These are phyloP conservation scores for Funneliformis caledonium DNA, from an alignment of 371 early-diverging fungal genomes.

Conservation along the genomic window DNA sequence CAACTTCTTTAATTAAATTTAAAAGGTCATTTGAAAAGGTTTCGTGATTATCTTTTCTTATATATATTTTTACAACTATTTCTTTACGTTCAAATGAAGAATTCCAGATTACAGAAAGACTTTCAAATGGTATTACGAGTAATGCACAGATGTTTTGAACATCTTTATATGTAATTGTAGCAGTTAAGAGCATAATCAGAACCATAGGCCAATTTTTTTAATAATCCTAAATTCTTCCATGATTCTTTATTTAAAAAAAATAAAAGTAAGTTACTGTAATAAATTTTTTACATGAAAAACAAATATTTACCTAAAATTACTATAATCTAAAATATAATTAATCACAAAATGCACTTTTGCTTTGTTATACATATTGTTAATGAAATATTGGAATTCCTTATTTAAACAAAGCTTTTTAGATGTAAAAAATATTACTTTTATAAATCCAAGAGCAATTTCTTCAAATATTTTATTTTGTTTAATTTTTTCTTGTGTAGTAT, in stretches of 20 bases:
- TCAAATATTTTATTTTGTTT: conserved; percentile 2
- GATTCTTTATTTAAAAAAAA: neutral
- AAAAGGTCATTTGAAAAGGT: neutral
- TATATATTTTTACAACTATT: neutral
- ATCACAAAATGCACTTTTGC: neutral
- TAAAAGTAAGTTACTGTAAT: neutral
- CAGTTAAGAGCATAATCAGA: neutral
- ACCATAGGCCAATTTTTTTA: neutral
- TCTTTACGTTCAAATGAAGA: neutral
- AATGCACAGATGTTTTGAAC: neutral
- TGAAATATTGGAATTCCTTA: neutral
- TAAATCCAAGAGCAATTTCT: conserved; percentile 7
- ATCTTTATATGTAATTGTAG: neutral
- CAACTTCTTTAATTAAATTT: neutral
- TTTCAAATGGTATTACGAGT: neutral
- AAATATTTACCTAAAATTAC: too few relatives aligned
- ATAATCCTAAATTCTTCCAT: neutral
- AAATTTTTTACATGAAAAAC: neutral
- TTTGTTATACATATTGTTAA: neutral
- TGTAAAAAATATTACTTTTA: neutral
- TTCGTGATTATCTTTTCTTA: neutral
- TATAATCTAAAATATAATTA: neutral
- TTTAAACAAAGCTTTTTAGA: neutral
- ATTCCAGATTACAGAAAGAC: neutral
- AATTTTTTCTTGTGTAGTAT: neutral